These are phyloP conservation scores for Sporothrix phasma DNA, from an alignment of 2,329 filamentous ascomycete genomes.

Conservation along the genomic window DNA sequence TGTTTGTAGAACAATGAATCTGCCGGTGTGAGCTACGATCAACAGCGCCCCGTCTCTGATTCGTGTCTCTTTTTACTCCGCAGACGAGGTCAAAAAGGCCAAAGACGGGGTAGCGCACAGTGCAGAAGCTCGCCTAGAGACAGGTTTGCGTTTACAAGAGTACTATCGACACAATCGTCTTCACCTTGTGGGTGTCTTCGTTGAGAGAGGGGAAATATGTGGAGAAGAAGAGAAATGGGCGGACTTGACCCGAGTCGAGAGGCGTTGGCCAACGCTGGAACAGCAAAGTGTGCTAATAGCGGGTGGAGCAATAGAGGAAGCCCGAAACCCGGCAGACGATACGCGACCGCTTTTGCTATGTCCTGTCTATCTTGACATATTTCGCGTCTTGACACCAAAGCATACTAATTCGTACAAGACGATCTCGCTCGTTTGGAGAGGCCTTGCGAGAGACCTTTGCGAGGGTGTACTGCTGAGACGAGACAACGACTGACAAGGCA, in stretches of 20 bases:
- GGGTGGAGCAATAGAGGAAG: not conserved
- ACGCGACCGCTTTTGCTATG: not conserved
- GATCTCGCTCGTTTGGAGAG: not conserved
- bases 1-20: no score
- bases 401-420: not conserved
- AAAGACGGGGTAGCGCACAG: no score
- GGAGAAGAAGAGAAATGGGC: not conserved
- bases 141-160: no score
- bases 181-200: no score
- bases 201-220: not conserved
- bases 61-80: not conserved
- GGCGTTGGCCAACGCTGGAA: not conserved
- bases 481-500: not conserved
- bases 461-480: not conserved
- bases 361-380: no score
- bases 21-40: not conserved
- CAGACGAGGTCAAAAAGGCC: not conserved
- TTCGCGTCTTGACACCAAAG: not conserved
- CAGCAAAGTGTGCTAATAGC: no score
- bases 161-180: no score
- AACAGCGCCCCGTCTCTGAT: not conserved
- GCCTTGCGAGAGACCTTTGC: not conserved
- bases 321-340: not conserved
- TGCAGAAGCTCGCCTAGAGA: no score
- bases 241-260: not conserved